A percentile compares a stretch with the other conserved stretches of the same genome.
Conservation (phyloP, 208 protist species). For the Wallacemonas collosoma region DNA sequence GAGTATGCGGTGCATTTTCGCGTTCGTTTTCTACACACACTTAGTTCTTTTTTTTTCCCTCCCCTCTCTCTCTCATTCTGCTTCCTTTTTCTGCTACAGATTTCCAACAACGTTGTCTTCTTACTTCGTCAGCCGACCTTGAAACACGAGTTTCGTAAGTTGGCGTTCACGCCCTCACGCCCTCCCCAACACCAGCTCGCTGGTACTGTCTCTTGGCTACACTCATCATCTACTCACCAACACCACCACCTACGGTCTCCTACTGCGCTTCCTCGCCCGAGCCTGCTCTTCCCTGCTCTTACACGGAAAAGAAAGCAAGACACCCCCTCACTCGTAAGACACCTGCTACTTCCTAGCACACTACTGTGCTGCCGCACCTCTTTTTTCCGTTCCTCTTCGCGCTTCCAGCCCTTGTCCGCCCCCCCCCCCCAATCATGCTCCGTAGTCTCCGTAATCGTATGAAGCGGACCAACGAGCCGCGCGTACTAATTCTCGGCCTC, state of each 20-base stretch:
- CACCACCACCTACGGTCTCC: not conserved
- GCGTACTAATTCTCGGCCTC: slow-evolving; percentile 95
- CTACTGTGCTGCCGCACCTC: not conserved
- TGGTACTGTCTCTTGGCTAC: no score
- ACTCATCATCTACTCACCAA: no score
- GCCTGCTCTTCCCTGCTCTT: not conserved
- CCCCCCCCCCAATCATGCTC: slow-evolving; percentile 47
- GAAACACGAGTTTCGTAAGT: no score
- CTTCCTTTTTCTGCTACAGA: not conserved
- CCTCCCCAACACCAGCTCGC: no score
- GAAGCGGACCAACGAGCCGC: slow-evolving; percentile 91
- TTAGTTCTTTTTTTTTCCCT: slow-evolving; percentile 16
- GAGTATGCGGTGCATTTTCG: no score
- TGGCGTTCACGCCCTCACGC: no score
- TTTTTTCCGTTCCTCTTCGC: not conserved
- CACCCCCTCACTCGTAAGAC: no score
- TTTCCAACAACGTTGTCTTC: slow-evolving; percentile 1
- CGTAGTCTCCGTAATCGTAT: slow-evolving; percentile 85
- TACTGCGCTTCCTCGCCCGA: not conserved
- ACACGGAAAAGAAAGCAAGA: not conserved
- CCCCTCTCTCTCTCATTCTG: slow-evolving; percentile 15
- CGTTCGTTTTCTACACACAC: not conserved
- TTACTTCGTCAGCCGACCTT: not conserved
- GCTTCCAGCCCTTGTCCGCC: not conserved
- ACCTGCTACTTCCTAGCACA: no score